Evolutionary conservation across 2,329 filamentous ascomycete species (phyloP).

Genomic region (Xylaria sp.): DNA sequence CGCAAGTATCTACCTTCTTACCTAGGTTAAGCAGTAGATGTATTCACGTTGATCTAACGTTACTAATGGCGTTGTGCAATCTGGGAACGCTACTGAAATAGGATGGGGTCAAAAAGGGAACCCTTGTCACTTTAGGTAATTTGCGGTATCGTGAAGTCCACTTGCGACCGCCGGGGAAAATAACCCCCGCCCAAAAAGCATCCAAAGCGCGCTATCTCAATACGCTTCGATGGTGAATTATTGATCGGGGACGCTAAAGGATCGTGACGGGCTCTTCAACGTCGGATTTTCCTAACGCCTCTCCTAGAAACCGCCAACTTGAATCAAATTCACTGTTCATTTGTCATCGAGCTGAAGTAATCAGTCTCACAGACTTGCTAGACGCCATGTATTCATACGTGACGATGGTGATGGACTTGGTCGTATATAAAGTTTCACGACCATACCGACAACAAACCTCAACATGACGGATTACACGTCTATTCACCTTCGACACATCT

Average conservation of each 20-base stretch:
- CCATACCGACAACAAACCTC: background rate
- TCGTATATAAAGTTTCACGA: slow-evolving; percentile 20
- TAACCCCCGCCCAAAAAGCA: slow-evolving; percentile 3
- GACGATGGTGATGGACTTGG: slow-evolving; percentile 1
- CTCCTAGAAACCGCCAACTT: background rate
- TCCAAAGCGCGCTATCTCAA: background rate
- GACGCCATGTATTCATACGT: background rate
- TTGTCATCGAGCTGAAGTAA: slow-evolving; percentile 29
- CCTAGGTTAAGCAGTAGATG: background rate
- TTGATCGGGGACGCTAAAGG: background rate
- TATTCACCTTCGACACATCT: background rate
- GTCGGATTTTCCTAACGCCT: background rate
- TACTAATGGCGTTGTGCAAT: slow-evolving; percentile 10
- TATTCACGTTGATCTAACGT: slow-evolving; percentile 5
- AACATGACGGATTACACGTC: slow-evolving; percentile 10
- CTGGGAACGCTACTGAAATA: background rate
- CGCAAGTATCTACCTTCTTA: slow-evolving; percentile 4
- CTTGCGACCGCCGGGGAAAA: slow-evolving; percentile 15
- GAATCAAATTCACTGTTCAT: background rate
- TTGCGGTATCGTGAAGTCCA: slow-evolving; percentile 6
- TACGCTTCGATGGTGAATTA: background rate
- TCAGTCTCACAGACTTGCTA: background rate
- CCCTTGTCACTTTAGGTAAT: slow-evolving; percentile 10
- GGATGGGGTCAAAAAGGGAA: slow-evolving; percentile 5
- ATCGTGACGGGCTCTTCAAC: slow-evolving; percentile 5